Base-by-base conservation (phyloP, 306 rosid genomes). In the Oemleria cerasiformis region DNA sequence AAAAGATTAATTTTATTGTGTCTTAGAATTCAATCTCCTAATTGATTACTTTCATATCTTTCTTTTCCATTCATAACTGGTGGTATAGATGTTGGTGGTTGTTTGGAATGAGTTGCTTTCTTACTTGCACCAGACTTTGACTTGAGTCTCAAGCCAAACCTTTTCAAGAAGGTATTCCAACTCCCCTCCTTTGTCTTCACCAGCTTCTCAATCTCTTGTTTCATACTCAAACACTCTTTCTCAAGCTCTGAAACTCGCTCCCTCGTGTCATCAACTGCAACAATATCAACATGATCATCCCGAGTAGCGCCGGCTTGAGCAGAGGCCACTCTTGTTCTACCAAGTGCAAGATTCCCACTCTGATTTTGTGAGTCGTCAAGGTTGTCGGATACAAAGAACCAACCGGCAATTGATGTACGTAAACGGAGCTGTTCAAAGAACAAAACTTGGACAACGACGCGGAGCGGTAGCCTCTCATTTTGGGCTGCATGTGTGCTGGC, bases 401-500 rank as follows among this genome's bases (percentile, higher is more conserved):
- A 92, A 50, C 96, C 84, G 0, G 96, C 85, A 21, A 92, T 83
- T 0, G 98, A 92, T n/a, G 92, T 86, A 13, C 96, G 86, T 53
- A 92, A 90, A 49, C 87, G 85, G 45, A 92, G 91, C 72, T 92
- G 98, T 57, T 92, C 98, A n/a, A 92, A 90, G 86, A 92, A 92
- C 15, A 92, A 60, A 41, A 92, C 98, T 85, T 92, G 98, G 78
- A 92, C 98, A 0, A 90, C 77, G 0, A 84, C 80, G 0, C 98
- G 95, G 42, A 92, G 96, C 0, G 98, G 98, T 13, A 92, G 70
- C 87, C 96, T 84, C 85, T 92, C 98, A 17, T 92, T 92, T 77
- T 92, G 96, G 9, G 96, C 91, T n/a, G 96, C 96, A 25, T 92
- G 98, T 5, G 91, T 90, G 91, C 96, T 92, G 61, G 92, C 96